Conservation (phyloP, 176 grass and related monocot species). For the Secale cereale region DNA sequence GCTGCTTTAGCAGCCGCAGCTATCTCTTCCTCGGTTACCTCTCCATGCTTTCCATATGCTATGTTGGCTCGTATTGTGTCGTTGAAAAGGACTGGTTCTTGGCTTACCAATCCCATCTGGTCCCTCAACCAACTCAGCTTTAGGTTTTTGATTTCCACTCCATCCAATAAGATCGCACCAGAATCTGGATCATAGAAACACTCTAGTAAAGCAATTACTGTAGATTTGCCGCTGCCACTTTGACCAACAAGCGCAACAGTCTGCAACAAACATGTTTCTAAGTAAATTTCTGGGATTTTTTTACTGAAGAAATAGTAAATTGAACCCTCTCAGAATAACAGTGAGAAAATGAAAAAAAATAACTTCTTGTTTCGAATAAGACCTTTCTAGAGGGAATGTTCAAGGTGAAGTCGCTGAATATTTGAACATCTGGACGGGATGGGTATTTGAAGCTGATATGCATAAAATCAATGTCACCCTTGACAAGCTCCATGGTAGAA, state of each 20-base stretch:
- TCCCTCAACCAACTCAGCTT: constrained; percentile 43
- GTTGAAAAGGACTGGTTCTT: constrained; percentile 51
- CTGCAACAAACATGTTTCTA: constrained; percentile 7
- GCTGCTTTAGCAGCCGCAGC: constrained; percentile 26
- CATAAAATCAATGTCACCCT: constrained; percentile 40
- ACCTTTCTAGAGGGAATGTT: constrained; percentile 44
- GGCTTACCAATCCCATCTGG: constrained; percentile 53
- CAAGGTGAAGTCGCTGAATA: constrained; percentile 45
- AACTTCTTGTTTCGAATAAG: neutral
- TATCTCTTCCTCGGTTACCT: constrained; percentile 41
- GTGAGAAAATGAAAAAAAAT: neutral
- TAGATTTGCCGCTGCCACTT: constrained; percentile 49
- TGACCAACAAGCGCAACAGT: constrained; percentile 51
- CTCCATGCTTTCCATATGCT: constrained; percentile 44
- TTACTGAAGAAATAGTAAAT: neutral
- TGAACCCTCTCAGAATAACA: neutral
- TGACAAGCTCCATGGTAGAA: constrained; percentile 29
- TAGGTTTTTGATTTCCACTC: constrained; percentile 38
- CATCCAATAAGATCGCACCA: constrained; percentile 39
- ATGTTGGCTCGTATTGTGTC: constrained; percentile 51
- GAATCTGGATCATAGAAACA: constrained; percentile 52
- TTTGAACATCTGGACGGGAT: constrained; percentile 39
- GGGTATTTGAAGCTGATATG: constrained; percentile 53
- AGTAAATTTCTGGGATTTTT: neutral
- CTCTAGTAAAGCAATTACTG: constrained; percentile 45